phyloP scores from a whole-genome alignment of 1,284 basidiomycete genomes.

The Serendipita sp. region DNA sequence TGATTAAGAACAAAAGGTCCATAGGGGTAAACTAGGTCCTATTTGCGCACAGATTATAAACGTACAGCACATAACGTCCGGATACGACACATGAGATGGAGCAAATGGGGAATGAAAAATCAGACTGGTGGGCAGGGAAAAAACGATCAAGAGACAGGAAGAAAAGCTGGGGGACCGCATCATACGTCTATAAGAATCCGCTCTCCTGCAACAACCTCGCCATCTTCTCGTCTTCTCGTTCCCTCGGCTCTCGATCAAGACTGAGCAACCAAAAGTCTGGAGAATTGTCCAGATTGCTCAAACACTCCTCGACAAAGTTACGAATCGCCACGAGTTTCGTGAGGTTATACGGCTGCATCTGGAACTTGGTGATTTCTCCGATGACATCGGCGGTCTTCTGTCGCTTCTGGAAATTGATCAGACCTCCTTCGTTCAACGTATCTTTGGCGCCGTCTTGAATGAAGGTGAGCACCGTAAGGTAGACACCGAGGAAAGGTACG shows the following conservation, averaged over 20 bases:
- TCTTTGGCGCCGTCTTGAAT: constrained; percentile 98
- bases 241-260: constrained; percentile 78
- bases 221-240: constrained; percentile 89
- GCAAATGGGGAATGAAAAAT: not conserved
- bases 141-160: not conserved
- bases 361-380: constrained; percentile 92
- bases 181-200: constrained; percentile 50
- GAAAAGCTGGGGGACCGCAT: not conserved
- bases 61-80: constrained; percentile 86
- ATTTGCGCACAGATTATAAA: constrained; percentile 49
- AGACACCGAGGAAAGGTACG: constrained; percentile 96
- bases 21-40: too few species aligned
- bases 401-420: constrained; percentile 95
- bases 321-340: constrained; percentile 53
- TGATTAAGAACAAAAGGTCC: too few species aligned
- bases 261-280: constrained; percentile 67
- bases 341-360: constrained; percentile 81
- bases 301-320: constrained; percentile 62
- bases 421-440: constrained; percentile 50
- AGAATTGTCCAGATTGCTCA: constrained; percentile 53
- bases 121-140: not conserved
- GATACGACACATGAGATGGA: constrained; percentile 86
- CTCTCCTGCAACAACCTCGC: constrained; percentile 76
- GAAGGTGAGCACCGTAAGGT: constrained; percentile 89
- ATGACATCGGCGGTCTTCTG: constrained; percentile 90